phyloP scores from a whole-genome alignment of 768 basidiomycete genomes.

The Tylopilus balloui region DNA sequence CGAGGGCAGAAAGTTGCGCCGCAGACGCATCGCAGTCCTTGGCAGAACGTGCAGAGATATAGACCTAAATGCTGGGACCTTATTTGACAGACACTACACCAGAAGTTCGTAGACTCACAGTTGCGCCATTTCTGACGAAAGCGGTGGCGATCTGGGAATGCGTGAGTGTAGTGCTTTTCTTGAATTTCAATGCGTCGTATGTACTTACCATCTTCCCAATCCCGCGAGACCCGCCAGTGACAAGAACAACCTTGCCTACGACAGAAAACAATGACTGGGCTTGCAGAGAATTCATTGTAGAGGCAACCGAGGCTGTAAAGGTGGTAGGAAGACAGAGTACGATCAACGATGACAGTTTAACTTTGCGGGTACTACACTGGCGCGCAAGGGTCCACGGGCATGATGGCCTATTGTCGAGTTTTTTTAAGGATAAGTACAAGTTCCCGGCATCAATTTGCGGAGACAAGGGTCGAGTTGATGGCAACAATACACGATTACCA shows the following conservation, averaged over 20 bases:
- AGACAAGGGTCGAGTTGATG: background rate
- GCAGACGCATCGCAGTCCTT: constrained; percentile 51
- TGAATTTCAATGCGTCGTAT: background rate
- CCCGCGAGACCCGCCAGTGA: constrained; percentile 64
- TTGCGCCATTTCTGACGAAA: constrained; percentile 59
- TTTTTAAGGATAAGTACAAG: constrained; percentile 8
- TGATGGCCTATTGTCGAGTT: background rate
- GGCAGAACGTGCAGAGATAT: constrained; percentile 56
- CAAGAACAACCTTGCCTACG: constrained; percentile 49
- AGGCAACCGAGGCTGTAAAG: background rate
- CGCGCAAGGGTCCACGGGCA: background rate
- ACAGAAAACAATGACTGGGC: constrained; percentile 45
- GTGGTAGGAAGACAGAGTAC: background rate
- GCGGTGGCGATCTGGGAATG: constrained; percentile 53
- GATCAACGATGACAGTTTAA: background rate
- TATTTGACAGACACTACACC: constrained; percentile 4
- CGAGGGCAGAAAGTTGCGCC: constrained; percentile 46
- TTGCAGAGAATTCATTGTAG: constrained; percentile 36
- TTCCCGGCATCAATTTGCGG: constrained; percentile 6
- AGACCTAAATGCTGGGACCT: constrained; percentile 37
- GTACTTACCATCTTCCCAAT: constrained; percentile 60
- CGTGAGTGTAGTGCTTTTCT: constrained; percentile 7
- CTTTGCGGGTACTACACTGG: background rate
- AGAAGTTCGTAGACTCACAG: constrained; percentile 30
- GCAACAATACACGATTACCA: constrained; percentile 12